Evolutionary conservation across 768 basidiomycete genomes (phyloP).

Genomic region (Kwoniella dendrophila): DNA sequence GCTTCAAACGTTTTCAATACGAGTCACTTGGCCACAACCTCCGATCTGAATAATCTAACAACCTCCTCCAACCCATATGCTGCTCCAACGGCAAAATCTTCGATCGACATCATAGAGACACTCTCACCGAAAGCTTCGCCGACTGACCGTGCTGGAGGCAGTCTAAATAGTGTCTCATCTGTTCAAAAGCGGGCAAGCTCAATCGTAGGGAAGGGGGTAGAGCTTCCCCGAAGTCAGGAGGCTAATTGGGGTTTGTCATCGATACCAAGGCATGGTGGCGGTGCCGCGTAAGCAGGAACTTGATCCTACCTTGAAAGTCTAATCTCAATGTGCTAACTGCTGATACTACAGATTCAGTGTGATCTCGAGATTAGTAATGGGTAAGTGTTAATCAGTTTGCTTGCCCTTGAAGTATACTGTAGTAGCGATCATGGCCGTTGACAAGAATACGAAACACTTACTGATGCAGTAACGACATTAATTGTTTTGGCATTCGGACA

Average conservation of each 20-base stretch:
- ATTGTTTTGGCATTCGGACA: slow-evolving; percentile 25
- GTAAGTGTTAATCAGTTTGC: slow-evolving; percentile 23
- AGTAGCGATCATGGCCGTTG: not conserved
- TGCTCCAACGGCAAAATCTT: slow-evolving; percentile 2
- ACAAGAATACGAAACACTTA: no score
- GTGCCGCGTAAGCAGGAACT: slow-evolving; percentile 16
- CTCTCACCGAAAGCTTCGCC: not conserved
- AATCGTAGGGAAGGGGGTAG: not conserved
- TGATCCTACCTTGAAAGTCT: not conserved
- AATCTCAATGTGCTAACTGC: not conserved
- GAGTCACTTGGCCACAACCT: not conserved
- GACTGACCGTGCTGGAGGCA: no score
- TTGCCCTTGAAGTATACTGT: not conserved
- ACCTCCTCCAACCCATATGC: slow-evolving; percentile 3
- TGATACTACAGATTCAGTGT: slow-evolving; percentile 24
- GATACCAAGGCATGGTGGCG: slow-evolving; percentile 27
- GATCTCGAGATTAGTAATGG: slow-evolving; percentile 32
- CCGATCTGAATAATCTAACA: not conserved
- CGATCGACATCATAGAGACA: not conserved
- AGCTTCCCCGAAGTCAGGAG: no score
- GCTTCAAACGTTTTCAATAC: not conserved
- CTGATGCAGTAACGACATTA: slow-evolving; percentile 14
- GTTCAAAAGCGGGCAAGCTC: not conserved
- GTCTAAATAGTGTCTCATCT: not conserved
- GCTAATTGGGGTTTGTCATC: slow-evolving; percentile 26